Conservation (phyloP, 352 stramenopile genomes). For the Pythium coloratum region DNA sequence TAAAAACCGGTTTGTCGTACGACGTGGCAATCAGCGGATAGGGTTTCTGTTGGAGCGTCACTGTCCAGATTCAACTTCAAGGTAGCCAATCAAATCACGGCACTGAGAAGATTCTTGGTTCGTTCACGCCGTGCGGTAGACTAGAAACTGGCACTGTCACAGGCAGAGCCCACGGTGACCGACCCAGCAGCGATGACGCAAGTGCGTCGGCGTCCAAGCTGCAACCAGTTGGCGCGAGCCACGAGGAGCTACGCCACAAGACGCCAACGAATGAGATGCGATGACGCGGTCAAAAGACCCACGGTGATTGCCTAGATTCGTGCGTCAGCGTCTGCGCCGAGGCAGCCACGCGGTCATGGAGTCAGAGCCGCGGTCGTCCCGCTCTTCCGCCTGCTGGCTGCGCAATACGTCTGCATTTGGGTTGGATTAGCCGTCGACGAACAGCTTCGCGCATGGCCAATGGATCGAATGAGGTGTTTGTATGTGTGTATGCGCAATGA, state of each 20-base stretch:
- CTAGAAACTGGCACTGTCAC: conserved; percentile 22
- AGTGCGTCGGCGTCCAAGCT: conserved; percentile 11
- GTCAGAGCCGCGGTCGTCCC: neutral
- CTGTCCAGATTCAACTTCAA: conserved; percentile 24
- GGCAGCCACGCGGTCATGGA: neutral
- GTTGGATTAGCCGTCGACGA: neutral
- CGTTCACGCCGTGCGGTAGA: neutral
- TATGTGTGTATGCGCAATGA: conserved; percentile 1
- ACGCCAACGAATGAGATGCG: neutral
- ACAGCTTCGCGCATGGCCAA: neutral
- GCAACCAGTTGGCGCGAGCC: conserved; percentile 12
- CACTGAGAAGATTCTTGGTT: conserved; percentile 14
- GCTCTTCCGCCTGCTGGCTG: neutral
- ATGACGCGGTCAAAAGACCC: conserved; percentile 1
- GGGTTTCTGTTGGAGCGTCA: conserved; percentile 23
- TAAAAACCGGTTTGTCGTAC: conserved; percentile 15
- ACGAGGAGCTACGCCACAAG: neutral
- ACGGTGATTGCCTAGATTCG: conserved; percentile 11
- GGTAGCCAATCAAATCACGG: conserved; percentile 19
- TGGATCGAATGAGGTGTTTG: neutral
- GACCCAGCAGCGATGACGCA: conserved; percentile 14
- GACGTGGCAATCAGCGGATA: conserved; percentile 3
- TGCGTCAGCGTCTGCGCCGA: neutral
- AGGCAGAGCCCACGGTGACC: neutral
- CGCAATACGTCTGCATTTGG: neutral